Evolutionary conservation across 2,329 filamentous ascomycete species (phyloP).

Genomic region (Sarocladiaceae sp.): DNA sequence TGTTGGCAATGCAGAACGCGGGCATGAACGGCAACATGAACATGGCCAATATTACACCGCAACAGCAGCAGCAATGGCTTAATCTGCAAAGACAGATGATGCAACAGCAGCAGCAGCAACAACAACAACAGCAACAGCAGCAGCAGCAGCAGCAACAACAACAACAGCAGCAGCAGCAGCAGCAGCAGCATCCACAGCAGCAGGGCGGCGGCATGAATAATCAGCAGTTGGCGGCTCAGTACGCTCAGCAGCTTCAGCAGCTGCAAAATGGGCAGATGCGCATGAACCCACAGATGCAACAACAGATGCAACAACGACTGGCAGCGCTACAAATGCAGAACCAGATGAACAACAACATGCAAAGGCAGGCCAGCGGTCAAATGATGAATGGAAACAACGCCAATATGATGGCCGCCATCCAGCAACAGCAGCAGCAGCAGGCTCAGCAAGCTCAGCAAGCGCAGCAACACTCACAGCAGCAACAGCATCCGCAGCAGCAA

Average conservation of each 20-base stretch:
- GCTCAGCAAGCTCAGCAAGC: no score
- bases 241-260: conserved; percentile 37
- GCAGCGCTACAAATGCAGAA: conserved; percentile 35
- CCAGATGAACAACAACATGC: conserved; percentile 30
- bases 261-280: conserved; percentile 32
- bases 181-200: conserved; percentile 24
- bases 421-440: conserved; percentile 28
- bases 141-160: conserved; percentile 27
- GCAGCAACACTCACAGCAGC: conserved; percentile 29
- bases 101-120: conserved; percentile 31
- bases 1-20: conserved; percentile 30
- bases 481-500: conserved; percentile 24
- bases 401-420: conserved; percentile 32
- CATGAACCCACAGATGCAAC: conserved; percentile 29
- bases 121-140: conserved; percentile 27
- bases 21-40: conserved; percentile 32
- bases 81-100: conserved; percentile 34
- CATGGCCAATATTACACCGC: conserved; percentile 28
- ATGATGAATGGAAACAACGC: conserved; percentile 37
- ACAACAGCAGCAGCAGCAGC: conserved; percentile 27
- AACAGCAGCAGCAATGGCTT: conserved; percentile 34
- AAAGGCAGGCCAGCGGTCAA: conserved; percentile 27
- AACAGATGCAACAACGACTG: conserved; percentile 32
- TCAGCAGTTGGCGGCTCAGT: conserved; percentile 39
- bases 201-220: conserved; percentile 37